Conservation (phyloP, 2,329 filamentous ascomycete species). For the Didymella exigua region DNA sequence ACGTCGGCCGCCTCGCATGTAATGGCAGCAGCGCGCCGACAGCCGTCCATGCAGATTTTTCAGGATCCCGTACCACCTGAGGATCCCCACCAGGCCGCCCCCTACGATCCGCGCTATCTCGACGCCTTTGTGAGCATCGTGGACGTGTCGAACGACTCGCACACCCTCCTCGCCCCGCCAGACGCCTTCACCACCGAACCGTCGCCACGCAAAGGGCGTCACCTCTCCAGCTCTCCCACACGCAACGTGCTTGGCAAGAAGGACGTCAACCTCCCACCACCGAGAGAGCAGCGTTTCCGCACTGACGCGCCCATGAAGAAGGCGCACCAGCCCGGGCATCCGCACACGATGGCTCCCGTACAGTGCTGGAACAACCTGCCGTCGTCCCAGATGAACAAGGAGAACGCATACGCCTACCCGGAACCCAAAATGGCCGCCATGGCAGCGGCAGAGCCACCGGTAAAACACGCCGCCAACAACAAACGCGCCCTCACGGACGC, state of each 20-base stretch:
- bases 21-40: slow-evolving; percentile 63
- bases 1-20: slow-evolving; percentile 36
- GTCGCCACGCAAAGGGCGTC: slow-evolving; percentile 72
- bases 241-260: slow-evolving; percentile 63
- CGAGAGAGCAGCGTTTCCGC: slow-evolving; percentile 58
- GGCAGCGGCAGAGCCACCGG: slow-evolving; percentile 34
- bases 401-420: slow-evolving; percentile 53
- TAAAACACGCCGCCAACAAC: slow-evolving; percentile 39
- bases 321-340: slow-evolving; percentile 51
- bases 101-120: slow-evolving; percentile 60
- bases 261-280: slow-evolving; percentile 73
- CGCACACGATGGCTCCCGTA: slow-evolving; percentile 54
- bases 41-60: slow-evolving; percentile 62
- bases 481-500: slow-evolving; percentile 74
- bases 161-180: slow-evolving; percentile 70
- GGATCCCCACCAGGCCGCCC: slow-evolving; percentile 52
- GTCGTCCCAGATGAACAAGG: slow-evolving; percentile 55
- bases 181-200: slow-evolving; percentile 53
- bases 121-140: slow-evolving; percentile 51
- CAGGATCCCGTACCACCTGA: slow-evolving; percentile 57
- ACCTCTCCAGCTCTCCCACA: slow-evolving; percentile 64
- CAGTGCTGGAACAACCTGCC: slow-evolving; percentile 59
- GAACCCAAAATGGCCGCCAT: slow-evolving; percentile 44
- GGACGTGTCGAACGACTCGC: slow-evolving; percentile 60
- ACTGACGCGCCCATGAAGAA: slow-evolving; percentile 76